phyloP scores from a whole-genome alignment of 2,329 filamentous ascomycete species.

The Aplosporella prunicola region DNA sequence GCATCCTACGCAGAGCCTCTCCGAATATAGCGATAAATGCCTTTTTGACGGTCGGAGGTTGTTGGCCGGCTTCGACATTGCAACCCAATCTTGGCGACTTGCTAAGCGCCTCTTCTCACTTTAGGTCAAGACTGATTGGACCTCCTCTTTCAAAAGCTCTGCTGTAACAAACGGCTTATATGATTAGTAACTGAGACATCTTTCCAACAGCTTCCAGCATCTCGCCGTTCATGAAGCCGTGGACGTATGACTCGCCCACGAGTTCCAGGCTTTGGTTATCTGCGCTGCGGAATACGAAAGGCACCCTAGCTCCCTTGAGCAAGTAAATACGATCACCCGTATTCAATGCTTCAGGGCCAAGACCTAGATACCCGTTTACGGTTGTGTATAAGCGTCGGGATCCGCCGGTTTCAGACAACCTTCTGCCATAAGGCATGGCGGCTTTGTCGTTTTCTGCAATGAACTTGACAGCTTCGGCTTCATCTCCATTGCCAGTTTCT shows the following conservation, averaged over 20 bases:
- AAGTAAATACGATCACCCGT: background rate
- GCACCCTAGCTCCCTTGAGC: background rate
- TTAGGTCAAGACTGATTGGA: too few species aligned
- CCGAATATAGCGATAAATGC: too few species aligned
- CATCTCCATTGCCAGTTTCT: too few species aligned
- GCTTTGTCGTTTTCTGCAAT: background rate
- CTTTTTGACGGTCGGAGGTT: too few species aligned
- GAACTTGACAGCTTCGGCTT: background rate
- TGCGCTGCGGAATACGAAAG: background rate
- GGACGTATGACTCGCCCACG: constrained; percentile 2
- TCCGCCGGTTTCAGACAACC: background rate
- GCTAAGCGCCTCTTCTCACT: too few species aligned
- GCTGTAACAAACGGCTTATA: too few species aligned
- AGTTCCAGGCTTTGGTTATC: background rate
- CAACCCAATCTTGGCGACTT: too few species aligned
- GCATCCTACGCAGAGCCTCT: too few species aligned
- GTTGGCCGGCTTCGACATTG: too few species aligned
- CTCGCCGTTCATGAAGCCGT: background rate
- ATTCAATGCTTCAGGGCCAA: background rate
- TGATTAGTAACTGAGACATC: too few species aligned
- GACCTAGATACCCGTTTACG: background rate
- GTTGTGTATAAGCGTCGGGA: background rate
- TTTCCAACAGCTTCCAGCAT: constrained; percentile 1
- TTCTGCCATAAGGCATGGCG: background rate
- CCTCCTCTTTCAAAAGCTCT: too few species aligned